phyloP scores from a whole-genome alignment of 1,284 basidiomycete genomes.

The Irpex sp. region DNA sequence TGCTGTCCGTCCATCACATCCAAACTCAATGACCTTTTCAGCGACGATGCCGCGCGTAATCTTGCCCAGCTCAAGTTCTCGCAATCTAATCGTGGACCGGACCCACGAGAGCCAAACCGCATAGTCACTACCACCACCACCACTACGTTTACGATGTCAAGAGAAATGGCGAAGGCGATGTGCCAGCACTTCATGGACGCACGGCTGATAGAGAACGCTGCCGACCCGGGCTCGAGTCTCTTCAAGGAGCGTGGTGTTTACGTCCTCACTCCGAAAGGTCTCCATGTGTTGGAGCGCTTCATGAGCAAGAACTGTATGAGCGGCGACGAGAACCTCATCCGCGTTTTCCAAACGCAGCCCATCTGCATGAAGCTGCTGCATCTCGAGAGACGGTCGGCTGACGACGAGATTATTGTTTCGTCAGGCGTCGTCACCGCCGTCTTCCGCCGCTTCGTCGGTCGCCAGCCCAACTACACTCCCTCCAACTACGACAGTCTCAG shows the following conservation, averaged over 20 bases:
- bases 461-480: slow-evolving; percentile 73
- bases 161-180: slow-evolving; percentile 99
- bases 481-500: slow-evolving; percentile 51
- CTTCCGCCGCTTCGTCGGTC: slow-evolving; percentile 92
- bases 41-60: slow-evolving; percentile 94
- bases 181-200: slow-evolving; percentile 99
- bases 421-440: slow-evolving; percentile 92
- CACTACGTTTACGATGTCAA: slow-evolving; percentile 99
- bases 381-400: slow-evolving; percentile 86
- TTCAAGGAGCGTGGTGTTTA: slow-evolving; percentile 99
- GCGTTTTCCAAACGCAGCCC: slow-evolving; percentile 89
- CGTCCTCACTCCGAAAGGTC: slow-evolving; percentile 93
- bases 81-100: slow-evolving; percentile 96
- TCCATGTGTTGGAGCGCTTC: slow-evolving; percentile 98
- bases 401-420: slow-evolving; percentile 98
- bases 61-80: slow-evolving; percentile 97
- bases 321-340: slow-evolving; percentile 81
- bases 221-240: slow-evolving; percentile 80
- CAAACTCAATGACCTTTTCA: slow-evolving; percentile 27
- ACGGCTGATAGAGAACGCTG: slow-evolving; percentile 94
- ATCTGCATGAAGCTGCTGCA: slow-evolving; percentile 98
- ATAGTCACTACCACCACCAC: slow-evolving; percentile 99
- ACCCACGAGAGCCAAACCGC: slow-evolving; percentile 94
- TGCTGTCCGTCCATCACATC: neutral
- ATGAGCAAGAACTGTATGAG: slow-evolving; percentile 99